These are phyloP conservation scores for Alternaria alternata DNA, from an alignment of 2,329 filamentous ascomycete species.

Conservation along the genomic window DNA sequence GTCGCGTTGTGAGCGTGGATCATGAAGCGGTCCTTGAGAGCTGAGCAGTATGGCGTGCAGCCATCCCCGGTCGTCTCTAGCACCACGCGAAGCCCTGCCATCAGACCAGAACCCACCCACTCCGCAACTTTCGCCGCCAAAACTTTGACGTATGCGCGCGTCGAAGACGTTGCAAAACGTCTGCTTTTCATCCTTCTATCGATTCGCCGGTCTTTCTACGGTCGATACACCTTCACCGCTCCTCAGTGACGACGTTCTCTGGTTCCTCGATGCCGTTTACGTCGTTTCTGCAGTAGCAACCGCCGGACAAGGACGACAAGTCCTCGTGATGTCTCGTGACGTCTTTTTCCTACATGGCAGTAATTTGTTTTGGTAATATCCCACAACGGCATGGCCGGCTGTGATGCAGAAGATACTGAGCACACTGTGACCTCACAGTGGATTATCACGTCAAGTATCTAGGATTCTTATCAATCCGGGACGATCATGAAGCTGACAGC, in stretches of 20 bases:
- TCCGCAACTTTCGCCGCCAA: background rate
- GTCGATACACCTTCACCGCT: background rate
- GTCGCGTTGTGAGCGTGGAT: background rate
- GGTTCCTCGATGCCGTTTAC: background rate
- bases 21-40: background rate
- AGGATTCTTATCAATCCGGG: too few species aligned
- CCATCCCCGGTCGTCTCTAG: background rate
- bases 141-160: background rate
- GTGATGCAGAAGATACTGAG: too few species aligned
- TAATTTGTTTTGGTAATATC: too few species aligned
- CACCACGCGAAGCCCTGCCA: background rate
- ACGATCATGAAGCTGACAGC: too few species aligned
- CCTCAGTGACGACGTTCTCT: background rate
- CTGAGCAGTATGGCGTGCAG: background rate
- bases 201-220: background rate
- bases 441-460: too few species aligned
- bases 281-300: background rate
- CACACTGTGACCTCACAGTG: too few species aligned
- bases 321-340: too few species aligned
- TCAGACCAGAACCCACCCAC: background rate
- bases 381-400: too few species aligned
- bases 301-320: too few species aligned
- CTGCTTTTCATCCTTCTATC: background rate
- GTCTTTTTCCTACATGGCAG: too few species aligned
- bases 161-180: background rate